Conservation (phyloP, 2,329 filamentous ascomycete genomes). For the Penicillium capsulatum region DNA sequence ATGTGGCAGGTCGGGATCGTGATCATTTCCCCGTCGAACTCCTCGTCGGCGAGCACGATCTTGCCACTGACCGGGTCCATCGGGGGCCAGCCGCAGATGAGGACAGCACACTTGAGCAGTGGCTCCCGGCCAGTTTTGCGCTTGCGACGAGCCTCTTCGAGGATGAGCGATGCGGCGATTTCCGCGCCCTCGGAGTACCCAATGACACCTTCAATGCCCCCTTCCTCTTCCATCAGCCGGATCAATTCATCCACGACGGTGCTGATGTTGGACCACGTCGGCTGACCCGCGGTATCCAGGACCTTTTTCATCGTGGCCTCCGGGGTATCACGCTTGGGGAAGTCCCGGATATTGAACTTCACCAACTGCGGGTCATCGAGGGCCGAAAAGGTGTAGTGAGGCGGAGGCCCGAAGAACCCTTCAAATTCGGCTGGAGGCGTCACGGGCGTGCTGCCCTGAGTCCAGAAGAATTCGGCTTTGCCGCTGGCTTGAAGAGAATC, state of each 20-base stretch:
- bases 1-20: conserved; percentile 25
- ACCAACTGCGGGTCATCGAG: conserved; percentile 7
- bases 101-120: conserved; percentile 3
- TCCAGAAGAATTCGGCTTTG: conserved; percentile 15
- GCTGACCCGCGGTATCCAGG: conserved; percentile 11
- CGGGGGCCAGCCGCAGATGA: conserved; percentile 23
- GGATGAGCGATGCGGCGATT: conserved; percentile 22
- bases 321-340: conserved; percentile 16
- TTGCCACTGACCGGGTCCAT: conserved; percentile 14
- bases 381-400: conserved; percentile 17
- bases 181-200: conserved; percentile 26
- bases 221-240: conserved; percentile 17
- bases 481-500: conserved; percentile 14
- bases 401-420: conserved; percentile 22
- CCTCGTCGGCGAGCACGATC: conserved; percentile 17
- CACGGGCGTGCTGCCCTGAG: conserved; percentile 16
- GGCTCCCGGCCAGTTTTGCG: conserved; percentile 8
- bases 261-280: conserved; percentile 12
- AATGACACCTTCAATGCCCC: conserved; percentile 23
- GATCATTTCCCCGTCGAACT: conserved; percentile 14
- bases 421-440: conserved; percentile 10
- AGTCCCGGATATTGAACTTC: conserved; percentile 15
- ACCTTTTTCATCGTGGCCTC: conserved; percentile 18
- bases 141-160: conserved; percentile 18
- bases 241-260: conserved; percentile 14